Base-by-base conservation (phyloP, 345 rosid genomes). In the Camelina laxa region DNA sequence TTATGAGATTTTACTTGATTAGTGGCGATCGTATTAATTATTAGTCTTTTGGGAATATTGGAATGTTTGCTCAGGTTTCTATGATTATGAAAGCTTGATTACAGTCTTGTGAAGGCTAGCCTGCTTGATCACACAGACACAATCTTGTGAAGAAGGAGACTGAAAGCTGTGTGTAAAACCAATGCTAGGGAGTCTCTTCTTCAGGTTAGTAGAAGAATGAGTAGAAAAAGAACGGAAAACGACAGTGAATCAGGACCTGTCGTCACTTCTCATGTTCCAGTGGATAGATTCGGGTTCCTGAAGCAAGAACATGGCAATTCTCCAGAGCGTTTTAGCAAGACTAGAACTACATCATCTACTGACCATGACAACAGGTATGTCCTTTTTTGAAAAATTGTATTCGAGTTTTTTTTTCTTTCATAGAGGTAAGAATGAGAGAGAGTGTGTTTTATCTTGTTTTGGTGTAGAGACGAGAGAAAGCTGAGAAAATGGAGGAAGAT, bases 401-500 rank as follows among this genome's bases (percentile, higher is more conserved):
- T 19, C 10, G 15, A 13, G 6, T 15, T 51, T 17, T 7, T 22
- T 16, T 5, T 2, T 17, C 42, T 33, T 33, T 44, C 39, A 27
- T 36, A 10, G 2, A 63, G 63, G 6, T 41, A 0, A 12, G 24
- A 49, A 56, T 24, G 24, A 27, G 24, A 27, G 24, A 27, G 42
- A 30, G 51, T 68, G 50, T 58, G 27, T 64, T 59, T 30, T 30
- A 60, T 77, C 73, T 56, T 72, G 60, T 20, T 27, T 73, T 42
- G 35, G 7, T 57, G 69, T 73, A 94, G 99, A 82, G 97, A 95
- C 67, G 92, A 88, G 82, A 88, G 97, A 83, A 90, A 82, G 61
- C 77, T 90, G 64, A 84, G 91, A 64, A 92, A 90, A 82, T 95
- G 99, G 97, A 90, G 99, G 87, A 95, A 90, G 85, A 95, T 92